Evolutionary conservation across 2,329 filamentous ascomycete genomes (phyloP).

Genomic region (Cladosporium colombiae): DNA sequence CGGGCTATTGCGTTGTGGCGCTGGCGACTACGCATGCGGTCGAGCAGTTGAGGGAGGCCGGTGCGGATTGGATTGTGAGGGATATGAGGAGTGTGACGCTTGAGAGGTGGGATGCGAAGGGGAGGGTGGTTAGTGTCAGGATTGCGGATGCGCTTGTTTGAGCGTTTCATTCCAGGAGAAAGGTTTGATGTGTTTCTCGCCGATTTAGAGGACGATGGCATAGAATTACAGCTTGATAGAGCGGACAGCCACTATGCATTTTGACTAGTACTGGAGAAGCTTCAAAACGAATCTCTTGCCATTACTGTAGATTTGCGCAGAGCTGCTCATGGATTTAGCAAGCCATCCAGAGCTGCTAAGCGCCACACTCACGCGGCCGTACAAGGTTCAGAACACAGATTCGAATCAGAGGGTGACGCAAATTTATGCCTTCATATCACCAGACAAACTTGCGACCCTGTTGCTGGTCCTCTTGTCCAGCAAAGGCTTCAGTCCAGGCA

Average conservation of each 20-base stretch:
- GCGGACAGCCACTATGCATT: neutral
- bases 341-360: neutral
- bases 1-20: conserved; percentile 82
- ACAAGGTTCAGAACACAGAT: neutral
- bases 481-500: conserved; percentile 21
- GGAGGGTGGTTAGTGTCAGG: conserved; percentile 66
- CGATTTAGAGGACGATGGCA: neutral
- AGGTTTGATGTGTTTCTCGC: neutral
- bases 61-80: conserved; percentile 83
- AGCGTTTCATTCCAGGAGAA: neutral
- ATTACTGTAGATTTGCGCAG: neutral
- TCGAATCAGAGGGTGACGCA: neutral
- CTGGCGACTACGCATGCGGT: conserved; percentile 79
- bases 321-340: neutral
- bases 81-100: conserved; percentile 75
- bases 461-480: conserved; percentile 13
- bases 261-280: neutral
- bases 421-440: neutral
- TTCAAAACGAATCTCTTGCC: neutral
- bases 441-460: neutral
- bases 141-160: conserved; percentile 61
- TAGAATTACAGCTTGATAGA: neutral
- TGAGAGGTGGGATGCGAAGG: conserved; percentile 53
- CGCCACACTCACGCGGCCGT: neutral
- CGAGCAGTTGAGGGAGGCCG: conserved; percentile 69